Evolutionary conservation across 108 stramenopile genomes (phyloP).

Genomic region (Seminavis robusta): DNA sequence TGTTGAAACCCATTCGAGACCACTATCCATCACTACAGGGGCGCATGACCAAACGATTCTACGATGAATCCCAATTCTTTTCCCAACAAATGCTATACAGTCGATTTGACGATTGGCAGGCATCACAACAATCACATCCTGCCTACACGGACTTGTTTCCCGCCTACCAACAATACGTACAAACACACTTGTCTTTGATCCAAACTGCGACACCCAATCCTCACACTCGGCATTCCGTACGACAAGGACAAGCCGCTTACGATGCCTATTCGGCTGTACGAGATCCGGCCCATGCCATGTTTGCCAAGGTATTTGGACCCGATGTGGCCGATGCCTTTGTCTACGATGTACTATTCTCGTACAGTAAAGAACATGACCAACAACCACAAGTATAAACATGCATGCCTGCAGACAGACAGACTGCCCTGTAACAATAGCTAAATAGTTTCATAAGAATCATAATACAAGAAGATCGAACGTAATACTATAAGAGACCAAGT

Average conservation of each 20-base stretch:
- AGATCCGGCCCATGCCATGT: slow-evolving; percentile 69
- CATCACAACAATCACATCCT: not conserved
- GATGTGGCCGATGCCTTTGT: slow-evolving; percentile 44
- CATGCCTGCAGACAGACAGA: too few species aligned
- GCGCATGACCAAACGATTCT: slow-evolving; percentile 77
- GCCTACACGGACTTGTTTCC: slow-evolving; percentile 67
- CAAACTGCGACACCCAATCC: slow-evolving; percentile 1
- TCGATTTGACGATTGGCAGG: slow-evolving; percentile 53
- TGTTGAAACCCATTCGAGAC: slow-evolving; percentile 63
- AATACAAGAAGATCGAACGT: too few species aligned
- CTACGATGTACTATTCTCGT: slow-evolving; percentile 62
- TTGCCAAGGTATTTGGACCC: slow-evolving; percentile 46
- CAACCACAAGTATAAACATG: too few species aligned
- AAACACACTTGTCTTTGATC: slow-evolving; percentile 21
- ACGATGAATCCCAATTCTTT: slow-evolving; percentile 87
- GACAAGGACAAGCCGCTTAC: slow-evolving; percentile 27
- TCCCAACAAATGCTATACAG: slow-evolving; percentile 85
- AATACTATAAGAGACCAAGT: too few species aligned
- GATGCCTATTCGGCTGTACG: slow-evolving; percentile 55
- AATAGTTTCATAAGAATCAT: too few species aligned
- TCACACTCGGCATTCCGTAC: slow-evolving; percentile 22
- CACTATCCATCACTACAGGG: slow-evolving; percentile 76
- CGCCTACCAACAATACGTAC: slow-evolving; percentile 81
- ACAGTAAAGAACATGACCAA: too few species aligned
- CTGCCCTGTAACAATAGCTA: too few species aligned